Conservation (phyloP, 2,329 filamentous ascomycete genomes). For the Pseudocercospora musae region DNA sequence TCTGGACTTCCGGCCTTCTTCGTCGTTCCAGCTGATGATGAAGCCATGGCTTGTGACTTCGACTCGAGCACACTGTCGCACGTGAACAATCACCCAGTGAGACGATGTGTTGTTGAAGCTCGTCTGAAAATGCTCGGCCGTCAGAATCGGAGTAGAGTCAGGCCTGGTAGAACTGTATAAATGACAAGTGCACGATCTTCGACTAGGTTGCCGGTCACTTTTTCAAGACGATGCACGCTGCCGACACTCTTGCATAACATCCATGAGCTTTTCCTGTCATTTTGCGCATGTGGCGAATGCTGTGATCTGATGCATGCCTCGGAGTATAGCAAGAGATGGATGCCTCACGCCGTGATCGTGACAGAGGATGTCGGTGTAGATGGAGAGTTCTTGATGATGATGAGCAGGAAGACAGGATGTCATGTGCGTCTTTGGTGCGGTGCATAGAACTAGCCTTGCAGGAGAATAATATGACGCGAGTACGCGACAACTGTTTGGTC, state of each 20-base stretch:
- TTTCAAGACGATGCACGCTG: slow-evolving; percentile 1
- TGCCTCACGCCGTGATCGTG: not conserved
- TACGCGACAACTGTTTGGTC: not conserved
- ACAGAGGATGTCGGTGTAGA: not conserved
- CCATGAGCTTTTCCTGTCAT: slow-evolving; percentile 2
- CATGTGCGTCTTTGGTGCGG: not conserved
- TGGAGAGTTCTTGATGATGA: not conserved
- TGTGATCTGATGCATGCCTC: not conserved
- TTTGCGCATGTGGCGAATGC: slow-evolving; percentile 4
- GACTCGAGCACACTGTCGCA: not conserved
- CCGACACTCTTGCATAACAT: slow-evolving; percentile 2
- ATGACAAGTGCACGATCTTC: not conserved
- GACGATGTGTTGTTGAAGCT: not conserved
- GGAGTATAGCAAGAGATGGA: not conserved
- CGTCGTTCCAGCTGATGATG: not conserved
- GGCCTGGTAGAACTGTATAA: not conserved
- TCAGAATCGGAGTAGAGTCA: not conserved
- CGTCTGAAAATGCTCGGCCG: not conserved
- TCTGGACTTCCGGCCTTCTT: slow-evolving; percentile 22
- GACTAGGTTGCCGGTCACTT: slow-evolving; percentile 1
- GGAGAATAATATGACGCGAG: not conserved
- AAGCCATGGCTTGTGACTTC: not conserved
- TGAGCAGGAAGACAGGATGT: not conserved
- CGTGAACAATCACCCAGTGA: too few relatives aligned
- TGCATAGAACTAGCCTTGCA: not conserved